Evolutionary conservation across 2,329 filamentous ascomycete species (phyloP), one percentile per base, ranked within the genome.

Genomic region (Stagonosporopsis rhizophila): DNA sequence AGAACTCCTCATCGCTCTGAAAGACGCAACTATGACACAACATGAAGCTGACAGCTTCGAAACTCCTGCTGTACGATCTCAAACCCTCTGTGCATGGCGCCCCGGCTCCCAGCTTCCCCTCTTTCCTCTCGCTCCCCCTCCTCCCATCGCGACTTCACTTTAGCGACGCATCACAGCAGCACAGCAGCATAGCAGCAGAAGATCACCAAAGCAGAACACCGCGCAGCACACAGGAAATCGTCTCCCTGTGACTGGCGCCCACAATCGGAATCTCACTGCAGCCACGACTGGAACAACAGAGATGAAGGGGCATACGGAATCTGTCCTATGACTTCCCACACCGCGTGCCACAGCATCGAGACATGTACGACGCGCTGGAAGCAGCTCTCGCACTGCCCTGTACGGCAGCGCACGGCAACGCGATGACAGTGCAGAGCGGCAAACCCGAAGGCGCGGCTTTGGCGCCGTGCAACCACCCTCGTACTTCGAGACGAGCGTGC

Each of bases 251-350:
- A 15, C 20, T 12, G 23, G 46, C 46, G 41, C 37, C 3, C 35
- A 38, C 25, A 15, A 41, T 46, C 28, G 41, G 28, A 6, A 25
- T 6, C 22, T 15, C 23, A 19, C 15, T 49, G 41, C 35, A 47
- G 41, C 41, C 14, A 47, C 41, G 22, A 28, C 53, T 56, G 53
- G 47, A 44, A 52, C 37, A 4, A 44, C 19, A 44, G 53, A 52
- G 42, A 56, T 56, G 47, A 52, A 56, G 47, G 53, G 47, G 53
- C 48, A 51, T 56, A 44, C 17, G 38, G 23, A n/a, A 23, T 7
- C 2, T 2, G 35, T 17, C 44, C 44, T 44, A 28, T 46, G 42
- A 20, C 30, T 22, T 27, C 15, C 25, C 5, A 32, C 11, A 11
- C 27, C 20, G 7, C 2, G 47, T 52, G 7, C 32, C n/a, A 56